A percentile compares a stretch with the other conserved stretches of the same genome.
Evolutionary conservation across 257 asterid genomes (phyloP).

Genomic region (Rubia yunnanensis): DNA sequence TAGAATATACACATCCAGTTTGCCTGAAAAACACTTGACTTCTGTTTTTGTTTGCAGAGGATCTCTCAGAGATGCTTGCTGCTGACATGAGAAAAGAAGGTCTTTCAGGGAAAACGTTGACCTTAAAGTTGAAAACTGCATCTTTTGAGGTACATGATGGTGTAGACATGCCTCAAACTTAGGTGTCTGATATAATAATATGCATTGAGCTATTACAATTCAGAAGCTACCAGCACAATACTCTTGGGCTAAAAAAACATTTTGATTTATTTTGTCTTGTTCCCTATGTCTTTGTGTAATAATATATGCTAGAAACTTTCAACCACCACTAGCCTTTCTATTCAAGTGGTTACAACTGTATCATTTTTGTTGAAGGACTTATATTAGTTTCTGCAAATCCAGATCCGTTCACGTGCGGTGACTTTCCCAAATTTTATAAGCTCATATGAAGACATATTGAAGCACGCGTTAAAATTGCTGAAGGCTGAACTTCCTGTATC

Average conservation of each 20-base stretch:
- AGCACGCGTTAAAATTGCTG: constrained; percentile 78
- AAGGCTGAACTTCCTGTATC: constrained; percentile 88
- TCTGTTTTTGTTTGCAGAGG: constrained; percentile 41
- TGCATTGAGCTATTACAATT: not conserved
- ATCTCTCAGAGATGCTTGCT: constrained; percentile 80
- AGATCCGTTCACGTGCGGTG: constrained; percentile 90
- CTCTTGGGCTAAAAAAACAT: not conserved
- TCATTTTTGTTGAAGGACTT: not conserved
- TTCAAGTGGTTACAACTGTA: not conserved
- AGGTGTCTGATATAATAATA: not conserved
- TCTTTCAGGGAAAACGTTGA: constrained; percentile 78
- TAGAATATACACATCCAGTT: not conserved
- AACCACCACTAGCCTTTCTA: not conserved
- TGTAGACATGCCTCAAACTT: not conserved
- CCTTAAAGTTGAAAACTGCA: constrained; percentile 80
- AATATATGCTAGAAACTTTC: not conserved
- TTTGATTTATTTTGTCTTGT: not conserved
- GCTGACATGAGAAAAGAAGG: constrained; percentile 70
- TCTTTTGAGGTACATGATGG: constrained; percentile 60
- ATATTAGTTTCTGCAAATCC: constrained; percentile 21
- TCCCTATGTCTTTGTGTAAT: not conserved
- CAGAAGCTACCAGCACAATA: not conserved
- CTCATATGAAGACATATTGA: constrained; percentile 69
- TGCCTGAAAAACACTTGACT: constrained; percentile 1
- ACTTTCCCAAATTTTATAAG: constrained; percentile 59